Evolutionary conservation across 805 yeast species (phyloP), one percentile per base, ranked within the genome.

Genomic region (Ogataea ganodermae): DNA sequence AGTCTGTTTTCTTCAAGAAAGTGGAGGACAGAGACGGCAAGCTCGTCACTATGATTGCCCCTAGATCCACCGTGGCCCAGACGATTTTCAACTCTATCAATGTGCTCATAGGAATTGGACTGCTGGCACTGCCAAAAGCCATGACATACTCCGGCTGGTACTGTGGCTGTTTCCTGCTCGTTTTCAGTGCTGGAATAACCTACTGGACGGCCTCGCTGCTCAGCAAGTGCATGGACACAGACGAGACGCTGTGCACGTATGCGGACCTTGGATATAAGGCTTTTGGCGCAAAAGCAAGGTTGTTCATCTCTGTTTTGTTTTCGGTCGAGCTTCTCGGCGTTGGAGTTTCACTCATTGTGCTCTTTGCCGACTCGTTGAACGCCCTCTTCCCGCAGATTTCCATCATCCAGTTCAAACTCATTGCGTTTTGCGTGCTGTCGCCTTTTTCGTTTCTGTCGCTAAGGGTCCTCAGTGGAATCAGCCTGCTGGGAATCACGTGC

Each of bases 211-310:
- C 96, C 7, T 75, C 75, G 5, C 69, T 89, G 42, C 71, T 90
- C 48, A 83, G 92, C 12, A 75, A 78, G 49, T 83, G 96, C 54
- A 76, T 89, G 76, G 89, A 84, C 52, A 84, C 89, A 1, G 94
- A 89, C 67, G 83, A 79, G 13, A 83, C 94, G 0, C 68, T 89
- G 44, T 82, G 85, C 74, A 86, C 96, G 0, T 90, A 89, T 64
- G 95, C 96, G 0, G 97, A 90, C 68, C 73, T 90, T 41, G 96
- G 95, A 3, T 84, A 80, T 58, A 87, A 89, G n/a, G 86, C 91
- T 0, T 89, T 84, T 61, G 96, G 96, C 1, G 71, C 85, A 2
- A 72, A 72, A 26, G 96, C 94, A 2, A 78, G 96, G 58, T 72
- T 87, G 3, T 63, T 85, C 28, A 86, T 90, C 26, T 86, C 96